phyloP scores from a whole-genome alignment of 192 early-diverging fungal genomes.

The Endogone sp. region DNA sequence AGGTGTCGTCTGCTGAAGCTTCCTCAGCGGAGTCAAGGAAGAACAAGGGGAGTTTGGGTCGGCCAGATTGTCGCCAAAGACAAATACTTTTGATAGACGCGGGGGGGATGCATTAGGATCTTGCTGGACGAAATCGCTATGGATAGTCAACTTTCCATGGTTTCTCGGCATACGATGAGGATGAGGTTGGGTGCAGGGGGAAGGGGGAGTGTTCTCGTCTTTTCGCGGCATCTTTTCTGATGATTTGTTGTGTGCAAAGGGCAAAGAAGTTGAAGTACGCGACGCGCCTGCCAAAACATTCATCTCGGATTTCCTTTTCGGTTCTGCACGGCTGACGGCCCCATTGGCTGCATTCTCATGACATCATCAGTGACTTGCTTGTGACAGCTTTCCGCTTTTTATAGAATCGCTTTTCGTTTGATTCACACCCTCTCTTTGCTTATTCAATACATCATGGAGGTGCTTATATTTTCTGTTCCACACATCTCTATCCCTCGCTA shows the following conservation, averaged over 20 bases:
- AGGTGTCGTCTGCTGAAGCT: not conserved
- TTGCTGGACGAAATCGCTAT: not conserved
- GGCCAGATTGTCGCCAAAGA: not conserved
- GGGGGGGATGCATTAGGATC: not conserved
- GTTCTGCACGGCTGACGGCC: too few species aligned
- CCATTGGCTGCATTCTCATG: too few species aligned
- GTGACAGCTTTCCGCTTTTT: not conserved
- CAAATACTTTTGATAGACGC: not conserved
- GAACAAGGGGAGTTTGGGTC: not conserved
- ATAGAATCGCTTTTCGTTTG: not conserved
- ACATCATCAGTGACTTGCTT: too few species aligned
- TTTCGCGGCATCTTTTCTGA: conserved; percentile 12
- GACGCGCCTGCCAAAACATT: not conserved
- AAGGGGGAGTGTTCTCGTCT: conserved; percentile 4
- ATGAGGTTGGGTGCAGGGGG: not conserved
- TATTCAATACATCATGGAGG: not conserved
- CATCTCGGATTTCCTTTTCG: not conserved
- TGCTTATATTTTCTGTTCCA: not conserved
- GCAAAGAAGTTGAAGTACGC: not conserved
- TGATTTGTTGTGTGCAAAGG: not conserved
- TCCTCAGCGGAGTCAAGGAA: not conserved
- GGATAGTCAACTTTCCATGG: not conserved
- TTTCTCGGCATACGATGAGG: not conserved
- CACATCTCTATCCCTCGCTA: not conserved
- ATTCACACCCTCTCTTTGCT: not conserved